Evolutionary conservation across 1,139 yeast genomes (phyloP), one percentile per base, ranked within the genome.

Genomic region (Debaryomyces udenii): DNA sequence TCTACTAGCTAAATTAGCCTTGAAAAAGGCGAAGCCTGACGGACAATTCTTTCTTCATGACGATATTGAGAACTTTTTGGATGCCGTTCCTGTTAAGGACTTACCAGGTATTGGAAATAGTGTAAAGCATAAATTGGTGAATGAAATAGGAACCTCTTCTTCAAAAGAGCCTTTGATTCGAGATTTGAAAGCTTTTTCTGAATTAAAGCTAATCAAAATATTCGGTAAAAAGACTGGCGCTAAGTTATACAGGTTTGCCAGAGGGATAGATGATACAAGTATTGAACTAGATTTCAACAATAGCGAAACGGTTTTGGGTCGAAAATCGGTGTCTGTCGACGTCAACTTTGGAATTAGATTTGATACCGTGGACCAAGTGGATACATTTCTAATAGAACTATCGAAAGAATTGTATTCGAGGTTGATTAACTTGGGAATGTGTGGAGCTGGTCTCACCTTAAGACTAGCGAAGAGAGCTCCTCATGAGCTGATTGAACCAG

Each of bases 291-390:
- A 83, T 27, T 48, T 61, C 3, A 66, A 68, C 11, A 75, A 78
- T 29, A 70, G 70, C 17, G 75, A 64, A 48, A 71, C 65, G 36
- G 68, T 66, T 3, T 52, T 71, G 3, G 74, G 76, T 0, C 73
- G 96, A 24, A 89, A 88, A 52, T 78, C 95, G 0, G 76, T 93
- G 0, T 89, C 96, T 0, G 88, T 89, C 9, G 98, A 93, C 59
- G 86, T 93, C 26, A 88, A 90, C 47, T 93, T 89, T 83, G 98
- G 96, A 0, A 86, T 93, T 0, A 60, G 98, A 39, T 86, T 91
- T 47, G 77, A 80, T 22, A 68, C 66, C 0, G 69, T 76, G 17
- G 60, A 62, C 1, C 88, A 91, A 51, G 78, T 85, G 18, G 91
- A 84, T 45, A 55, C 46, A 3, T 93, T 93, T 55, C 57, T 88